phyloP scores from a whole-genome alignment of 192 early-diverging fungal genomes.

The Podila horticola region DNA sequence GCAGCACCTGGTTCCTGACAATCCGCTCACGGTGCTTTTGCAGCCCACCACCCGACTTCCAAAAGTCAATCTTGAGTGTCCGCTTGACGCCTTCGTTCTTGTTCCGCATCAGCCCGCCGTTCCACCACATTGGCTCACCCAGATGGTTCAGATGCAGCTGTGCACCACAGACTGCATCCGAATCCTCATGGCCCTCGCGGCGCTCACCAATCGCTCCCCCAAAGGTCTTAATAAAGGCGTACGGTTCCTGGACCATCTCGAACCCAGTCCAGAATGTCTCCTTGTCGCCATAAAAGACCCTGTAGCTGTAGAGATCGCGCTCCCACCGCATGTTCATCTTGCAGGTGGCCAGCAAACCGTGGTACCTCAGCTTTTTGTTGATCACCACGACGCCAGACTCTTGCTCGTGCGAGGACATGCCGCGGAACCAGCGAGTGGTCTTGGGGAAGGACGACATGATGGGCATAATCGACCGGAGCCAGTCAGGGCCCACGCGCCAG shows the following conservation, averaged over 20 bases:
- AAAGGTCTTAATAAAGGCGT: slow-evolving; percentile 41
- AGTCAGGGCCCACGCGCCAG: slow-evolving; percentile 34
- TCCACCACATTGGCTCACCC: slow-evolving; percentile 47
- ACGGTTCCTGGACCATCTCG: slow-evolving; percentile 59
- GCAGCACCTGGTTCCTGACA: slow-evolving; percentile 1
- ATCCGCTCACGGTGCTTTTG: slow-evolving; percentile 1
- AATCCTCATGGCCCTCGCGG: slow-evolving; percentile 17
- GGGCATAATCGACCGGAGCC: slow-evolving; percentile 59
- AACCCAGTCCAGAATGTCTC: slow-evolving; percentile 68
- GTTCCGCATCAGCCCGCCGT: slow-evolving; percentile 48
- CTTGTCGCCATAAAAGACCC: slow-evolving; percentile 64
- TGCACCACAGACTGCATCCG: slow-evolving; percentile 34
- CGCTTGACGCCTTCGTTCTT: slow-evolving; percentile 28
- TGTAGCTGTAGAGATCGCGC: slow-evolving; percentile 54
- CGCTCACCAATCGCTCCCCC: slow-evolving; percentile 56
- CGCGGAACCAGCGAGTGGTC: slow-evolving; percentile 40
- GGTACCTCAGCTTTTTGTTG: slow-evolving; percentile 52
- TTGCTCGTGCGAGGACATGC: slow-evolving; percentile 58
- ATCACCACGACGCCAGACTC: slow-evolving; percentile 64
- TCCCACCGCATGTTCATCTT: slow-evolving; percentile 52
- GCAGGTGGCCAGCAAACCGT: slow-evolving; percentile 58
- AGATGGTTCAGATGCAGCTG: slow-evolving; percentile 39
- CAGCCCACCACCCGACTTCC: slow-evolving; percentile 4
- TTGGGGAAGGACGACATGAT: slow-evolving; percentile 32
- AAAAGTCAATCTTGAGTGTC: slow-evolving; percentile 22